Conservation (phyloP, 805 yeast species). For the Cyberlindnera galapagoensis region DNA sequence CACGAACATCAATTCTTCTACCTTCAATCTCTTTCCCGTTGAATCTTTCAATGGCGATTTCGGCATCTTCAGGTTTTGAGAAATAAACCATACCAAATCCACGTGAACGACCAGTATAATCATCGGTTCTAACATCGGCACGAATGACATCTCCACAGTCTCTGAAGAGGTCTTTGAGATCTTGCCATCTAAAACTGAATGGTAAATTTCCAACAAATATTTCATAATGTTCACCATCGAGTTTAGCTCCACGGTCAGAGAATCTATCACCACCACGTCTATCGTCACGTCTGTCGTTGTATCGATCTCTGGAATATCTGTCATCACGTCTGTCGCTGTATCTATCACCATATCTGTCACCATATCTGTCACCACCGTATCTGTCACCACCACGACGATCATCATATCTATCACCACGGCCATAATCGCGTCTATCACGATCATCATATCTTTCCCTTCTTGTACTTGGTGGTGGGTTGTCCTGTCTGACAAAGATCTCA, state of each 20-base stretch:
- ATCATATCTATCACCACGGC: conserved; percentile 10
- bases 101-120: conserved; percentile 61
- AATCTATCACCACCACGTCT: conserved; percentile 7
- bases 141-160: conserved; percentile 71
- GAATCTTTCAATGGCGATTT: conserved; percentile 60
- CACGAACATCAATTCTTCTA: conserved; percentile 71
- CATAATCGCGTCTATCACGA: conserved; percentile 5
- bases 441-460: conserved; percentile 7
- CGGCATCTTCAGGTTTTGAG: conserved; percentile 59
- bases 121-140: conserved; percentile 68
- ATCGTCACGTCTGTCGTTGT: conserved; percentile 18
- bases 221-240: conserved; percentile 33
- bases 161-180: conserved; percentile 77
- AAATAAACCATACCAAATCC: conserved; percentile 84
- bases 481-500: conserved; percentile 83
- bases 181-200: conserved; percentile 75
- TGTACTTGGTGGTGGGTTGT: conserved; percentile 69
- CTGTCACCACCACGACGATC: conserved; percentile 17
- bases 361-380: conserved; percentile 6
- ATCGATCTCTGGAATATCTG: conserved; percentile 1
- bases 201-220: conserved; percentile 81
- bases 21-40: conserved; percentile 72
- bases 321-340: conserved; percentile 11
- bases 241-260: conserved; percentile 12
- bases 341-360: conserved; percentile 6